Evolutionary conservation across 2,329 filamentous ascomycete genomes (phyloP).

Genomic region (Proliferodiscus dingleyae): DNA sequence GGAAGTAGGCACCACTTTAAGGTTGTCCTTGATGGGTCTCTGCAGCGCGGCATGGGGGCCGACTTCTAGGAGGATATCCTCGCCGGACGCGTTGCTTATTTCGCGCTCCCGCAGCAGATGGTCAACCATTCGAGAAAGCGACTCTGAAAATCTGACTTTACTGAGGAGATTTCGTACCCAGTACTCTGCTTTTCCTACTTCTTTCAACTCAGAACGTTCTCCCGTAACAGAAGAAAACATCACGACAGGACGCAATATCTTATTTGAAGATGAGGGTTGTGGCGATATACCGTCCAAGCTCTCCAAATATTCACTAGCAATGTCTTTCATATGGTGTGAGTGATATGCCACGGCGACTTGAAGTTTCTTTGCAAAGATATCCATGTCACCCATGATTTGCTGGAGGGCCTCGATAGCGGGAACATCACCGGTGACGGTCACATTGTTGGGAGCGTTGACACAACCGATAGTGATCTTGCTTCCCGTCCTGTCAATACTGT

Average conservation of each 20-base stretch:
- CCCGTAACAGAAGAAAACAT: too few relatives aligned
- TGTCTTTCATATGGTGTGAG: conserved; percentile 28
- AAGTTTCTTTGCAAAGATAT: conserved; percentile 30
- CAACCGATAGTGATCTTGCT: conserved; percentile 30
- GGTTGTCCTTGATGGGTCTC: conserved; percentile 14
- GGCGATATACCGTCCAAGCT: background rate
- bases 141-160: too few relatives aligned
- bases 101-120: background rate
- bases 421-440: conserved; percentile 20
- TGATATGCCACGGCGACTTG: conserved; percentile 39
- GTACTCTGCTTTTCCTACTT: too few relatives aligned
- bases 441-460: conserved; percentile 21
- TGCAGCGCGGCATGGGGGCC: conserved; percentile 13
- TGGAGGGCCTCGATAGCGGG: conserved; percentile 10
- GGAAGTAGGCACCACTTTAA: conserved; percentile 15
- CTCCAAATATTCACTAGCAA: background rate
- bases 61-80: conserved; percentile 13
- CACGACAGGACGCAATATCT: background rate
- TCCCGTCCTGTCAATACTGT: conserved; percentile 1
- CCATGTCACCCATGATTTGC: conserved; percentile 5
- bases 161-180: too few relatives aligned
- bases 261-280: background rate
- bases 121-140: background rate
- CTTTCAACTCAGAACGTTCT: too few relatives aligned
- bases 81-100: too few relatives aligned